Conservation (phyloP, 331 rosid species). For the Erythrophleum ivorense region DNA sequence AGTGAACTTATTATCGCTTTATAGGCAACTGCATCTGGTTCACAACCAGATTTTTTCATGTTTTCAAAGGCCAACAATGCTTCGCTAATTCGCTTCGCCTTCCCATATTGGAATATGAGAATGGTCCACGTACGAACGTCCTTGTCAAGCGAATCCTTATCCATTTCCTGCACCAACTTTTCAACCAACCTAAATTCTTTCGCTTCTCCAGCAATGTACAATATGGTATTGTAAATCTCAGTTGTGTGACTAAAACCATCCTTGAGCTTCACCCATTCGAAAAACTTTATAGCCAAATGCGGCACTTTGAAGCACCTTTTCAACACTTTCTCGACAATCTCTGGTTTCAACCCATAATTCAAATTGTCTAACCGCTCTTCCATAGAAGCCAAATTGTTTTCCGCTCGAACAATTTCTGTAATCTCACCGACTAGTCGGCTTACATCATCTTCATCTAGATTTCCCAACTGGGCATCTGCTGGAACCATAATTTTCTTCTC, state of each 20-base stretch:
- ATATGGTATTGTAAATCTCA: constrained; percentile 65
- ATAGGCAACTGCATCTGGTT: constrained; percentile 72
- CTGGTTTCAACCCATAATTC: constrained; percentile 50
- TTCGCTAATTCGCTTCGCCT: constrained; percentile 64
- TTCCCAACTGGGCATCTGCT: constrained; percentile 45
- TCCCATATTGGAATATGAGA: constrained; percentile 73
- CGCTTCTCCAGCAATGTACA: constrained; percentile 78
- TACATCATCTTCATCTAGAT: constrained; percentile 55
- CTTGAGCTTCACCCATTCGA: constrained; percentile 69
- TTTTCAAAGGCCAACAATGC: constrained; percentile 62
- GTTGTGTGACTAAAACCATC: constrained; percentile 61
- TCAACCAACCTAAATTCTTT: constrained; percentile 68
- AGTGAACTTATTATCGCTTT: constrained; percentile 60
- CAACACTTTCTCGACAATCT: constrained; percentile 72
- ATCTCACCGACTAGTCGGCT: constrained; percentile 63
- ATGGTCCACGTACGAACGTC: constrained; percentile 86
- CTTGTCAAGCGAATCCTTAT: constrained; percentile 49
- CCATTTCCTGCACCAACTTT: constrained; percentile 78
- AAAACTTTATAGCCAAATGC: constrained; percentile 65
- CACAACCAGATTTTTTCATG: constrained; percentile 64
- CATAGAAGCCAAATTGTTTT: constrained; percentile 49
- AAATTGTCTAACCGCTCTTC: constrained; percentile 63
- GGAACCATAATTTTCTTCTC: constrained; percentile 15
- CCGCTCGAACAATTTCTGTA: constrained; percentile 51
- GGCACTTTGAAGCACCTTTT: constrained; percentile 89